These are phyloP conservation scores for Yarrowia sp. DNA, from an alignment of 805 yeast species.

Conservation along the genomic window DNA sequence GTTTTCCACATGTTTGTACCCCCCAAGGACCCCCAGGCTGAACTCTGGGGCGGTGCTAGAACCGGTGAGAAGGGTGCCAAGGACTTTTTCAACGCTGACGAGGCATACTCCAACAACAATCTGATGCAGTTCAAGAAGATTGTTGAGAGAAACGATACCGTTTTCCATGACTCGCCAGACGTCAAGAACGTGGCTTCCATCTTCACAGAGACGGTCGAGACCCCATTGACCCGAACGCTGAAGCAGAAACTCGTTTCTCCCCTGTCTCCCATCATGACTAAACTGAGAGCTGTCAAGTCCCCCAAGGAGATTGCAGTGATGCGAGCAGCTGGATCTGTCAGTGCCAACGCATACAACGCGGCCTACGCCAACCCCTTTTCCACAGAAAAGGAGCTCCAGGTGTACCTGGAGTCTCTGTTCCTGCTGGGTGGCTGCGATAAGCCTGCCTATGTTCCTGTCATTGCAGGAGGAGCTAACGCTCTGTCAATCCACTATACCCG, in stretches of 20 bases:
- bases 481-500: conserved; percentile 92
- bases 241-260: conserved; percentile 2
- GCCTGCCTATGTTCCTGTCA: conserved; percentile 93
- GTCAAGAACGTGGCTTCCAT: conserved; percentile 28
- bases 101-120: conserved; percentile 59
- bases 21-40: conserved; percentile 75
- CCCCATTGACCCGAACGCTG: conserved; percentile 24
- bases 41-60: conserved; percentile 94
- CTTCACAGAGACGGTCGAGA: conserved; percentile 14
- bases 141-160: conserved; percentile 33
- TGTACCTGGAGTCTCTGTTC: conserved; percentile 83
- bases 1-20: conserved; percentile 65
- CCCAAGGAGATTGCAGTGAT: conserved; percentile 76
- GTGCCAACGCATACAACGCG: conserved; percentile 81
- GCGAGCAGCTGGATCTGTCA: conserved; percentile 82
- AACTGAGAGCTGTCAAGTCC: conserved; percentile 70
- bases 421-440: conserved; percentile 87
- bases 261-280: conserved; percentile 19
- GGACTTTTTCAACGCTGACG: conserved; percentile 88
- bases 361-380: conserved; percentile 69
- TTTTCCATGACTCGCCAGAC: conserved; percentile 40
- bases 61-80: conserved; percentile 84
- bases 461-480: conserved; percentile 91
- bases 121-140: conserved; percentile 32
- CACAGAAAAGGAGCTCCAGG: conserved; percentile 79